Conservation (phyloP, 257 asterid species). For the Misopates orontium region DNA sequence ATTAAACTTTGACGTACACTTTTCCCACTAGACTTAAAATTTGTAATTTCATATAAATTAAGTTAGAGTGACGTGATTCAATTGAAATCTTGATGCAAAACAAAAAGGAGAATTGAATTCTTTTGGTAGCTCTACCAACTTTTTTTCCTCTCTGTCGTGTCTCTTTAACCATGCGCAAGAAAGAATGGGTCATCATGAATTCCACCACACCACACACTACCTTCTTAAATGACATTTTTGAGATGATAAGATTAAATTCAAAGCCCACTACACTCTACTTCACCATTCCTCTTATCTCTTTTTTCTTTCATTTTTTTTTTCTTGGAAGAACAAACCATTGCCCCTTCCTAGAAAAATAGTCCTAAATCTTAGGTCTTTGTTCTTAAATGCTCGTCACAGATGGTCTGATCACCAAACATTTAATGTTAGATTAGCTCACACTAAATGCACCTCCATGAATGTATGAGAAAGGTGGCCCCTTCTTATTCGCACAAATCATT, state of each 20-base stretch:
- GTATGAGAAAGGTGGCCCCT: conserved; percentile 24
- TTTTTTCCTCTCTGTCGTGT: conserved; percentile 18
- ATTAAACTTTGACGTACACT: too few species aligned
- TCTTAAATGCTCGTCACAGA: conserved; percentile 50
- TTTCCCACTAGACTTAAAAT: too few species aligned
- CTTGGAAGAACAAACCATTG: conserved; percentile 44
- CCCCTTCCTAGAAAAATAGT: conserved; percentile 32
- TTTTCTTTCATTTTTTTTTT: neutral
- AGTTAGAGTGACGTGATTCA: too few species aligned
- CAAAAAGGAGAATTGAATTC: too few species aligned
- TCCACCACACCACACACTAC: conserved; percentile 33
- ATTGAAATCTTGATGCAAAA: too few species aligned
- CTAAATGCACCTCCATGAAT: conserved; percentile 32
- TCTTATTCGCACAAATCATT: conserved; percentile 8
- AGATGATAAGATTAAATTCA: conserved; percentile 16
- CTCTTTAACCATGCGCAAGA: conserved; percentile 18
- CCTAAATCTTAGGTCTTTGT: conserved; percentile 32
- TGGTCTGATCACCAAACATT: conserved; percentile 35
- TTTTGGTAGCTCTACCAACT: neutral
- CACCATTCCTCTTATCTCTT: conserved; percentile 10
- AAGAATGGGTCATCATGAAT: conserved; percentile 51
- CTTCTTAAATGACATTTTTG: conserved; percentile 25
- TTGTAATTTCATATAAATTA: too few species aligned
- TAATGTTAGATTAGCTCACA: conserved; percentile 29
- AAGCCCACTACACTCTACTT: conserved; percentile 22